Percentiles rank a stretch among this genome's conserved stretches.
phyloP scores from a whole-genome alignment of 1,284 basidiomycete genomes.

The Uromyces viciae-fabae region DNA sequence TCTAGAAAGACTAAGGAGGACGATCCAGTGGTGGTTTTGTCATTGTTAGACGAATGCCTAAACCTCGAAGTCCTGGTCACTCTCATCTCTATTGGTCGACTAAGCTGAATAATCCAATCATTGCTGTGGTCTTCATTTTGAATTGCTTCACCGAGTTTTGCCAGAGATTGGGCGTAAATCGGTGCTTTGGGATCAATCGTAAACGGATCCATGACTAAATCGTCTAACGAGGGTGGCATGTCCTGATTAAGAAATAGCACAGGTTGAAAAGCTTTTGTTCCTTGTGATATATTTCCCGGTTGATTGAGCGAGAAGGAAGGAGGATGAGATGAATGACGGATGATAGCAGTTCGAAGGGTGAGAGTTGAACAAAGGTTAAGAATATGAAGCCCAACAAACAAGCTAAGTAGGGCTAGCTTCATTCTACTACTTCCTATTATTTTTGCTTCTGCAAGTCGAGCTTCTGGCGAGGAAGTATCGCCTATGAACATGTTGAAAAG shows the following conservation, averaged over 20 bases:
- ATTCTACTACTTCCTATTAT: slow-evolving; percentile 30
- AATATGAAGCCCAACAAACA: slow-evolving; percentile 82
- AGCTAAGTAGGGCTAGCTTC: slow-evolving; percentile 50
- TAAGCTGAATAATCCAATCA: slow-evolving; percentile 48
- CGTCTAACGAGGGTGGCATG: background rate
- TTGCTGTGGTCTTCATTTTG: slow-evolving; percentile 49
- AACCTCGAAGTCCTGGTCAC: background rate
- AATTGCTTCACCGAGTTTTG: background rate
- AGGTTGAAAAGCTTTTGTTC: background rate
- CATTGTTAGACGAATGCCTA: background rate
- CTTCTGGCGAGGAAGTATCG: background rate
- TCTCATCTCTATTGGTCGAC: slow-evolving; percentile 17
- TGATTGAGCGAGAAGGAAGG: slow-evolving; percentile 16
- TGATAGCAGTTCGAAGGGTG: slow-evolving; percentile 67
- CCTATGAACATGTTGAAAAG: slow-evolving; percentile 22
- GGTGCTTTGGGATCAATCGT: slow-evolving; percentile 18
- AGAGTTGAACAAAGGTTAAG: slow-evolving; percentile 91
- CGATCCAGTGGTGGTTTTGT: slow-evolving; percentile 47
- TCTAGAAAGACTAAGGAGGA: slow-evolving; percentile 64
- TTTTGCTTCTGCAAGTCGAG: background rate
- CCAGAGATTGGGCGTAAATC: background rate
- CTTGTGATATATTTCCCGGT: background rate
- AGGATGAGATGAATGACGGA: slow-evolving; percentile 58
- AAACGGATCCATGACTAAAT: background rate
- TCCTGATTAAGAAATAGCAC: background rate